Evolutionary conservation across 2,329 filamentous ascomycete species (phyloP), one percentile per base, ranked within the genome.

Genomic region (Macrophomina phaseolina): DNA sequence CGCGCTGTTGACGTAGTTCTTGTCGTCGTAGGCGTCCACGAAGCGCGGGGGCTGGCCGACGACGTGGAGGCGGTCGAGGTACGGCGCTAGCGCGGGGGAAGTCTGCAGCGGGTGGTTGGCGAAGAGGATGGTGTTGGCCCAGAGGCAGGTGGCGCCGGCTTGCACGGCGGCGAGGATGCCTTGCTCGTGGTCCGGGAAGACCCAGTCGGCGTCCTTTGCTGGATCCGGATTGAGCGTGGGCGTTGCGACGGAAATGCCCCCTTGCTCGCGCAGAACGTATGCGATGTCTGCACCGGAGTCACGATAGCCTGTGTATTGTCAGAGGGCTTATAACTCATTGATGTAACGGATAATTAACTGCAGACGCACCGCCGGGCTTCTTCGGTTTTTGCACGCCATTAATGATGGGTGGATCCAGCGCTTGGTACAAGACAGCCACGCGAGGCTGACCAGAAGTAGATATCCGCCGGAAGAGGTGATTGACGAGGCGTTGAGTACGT

Each of bases 151-250:
- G 0, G 80, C 95, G 52, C 94, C 93, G 38, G 97, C 87, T 73
- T 97, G 93, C 84, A 97, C 97, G 80, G 94, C 97, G 88, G 97
- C 97, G 93, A 98, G 97, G 82, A 93, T 98, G 0, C 95, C 95
- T 70, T 90, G 90, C 84, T 98, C 94, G 70, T 97, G 91, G 78
- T 99, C 94, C 69, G 98, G 84, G 2, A 91, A 94, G 40, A 94
- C 94, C 84, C 98, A 94, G 67, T 98, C 98, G 66, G 98, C 95
- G 67, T 95, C 95, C 75, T 99, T 66, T 3, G 63, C 64, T 4
- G 78, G 76, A 48, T 77, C 69, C 1, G 80, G 79, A 0, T 67
- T 67, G 5, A 65, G 6, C 0, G 66, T 55, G 0, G 77, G 77
- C 0, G 76, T 80, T 4, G 81, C 64, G 1, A 83, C 72, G 0